Conservation (phyloP, 2,329 filamentous ascomycete species). For the Fusarium pilosicola region DNA sequence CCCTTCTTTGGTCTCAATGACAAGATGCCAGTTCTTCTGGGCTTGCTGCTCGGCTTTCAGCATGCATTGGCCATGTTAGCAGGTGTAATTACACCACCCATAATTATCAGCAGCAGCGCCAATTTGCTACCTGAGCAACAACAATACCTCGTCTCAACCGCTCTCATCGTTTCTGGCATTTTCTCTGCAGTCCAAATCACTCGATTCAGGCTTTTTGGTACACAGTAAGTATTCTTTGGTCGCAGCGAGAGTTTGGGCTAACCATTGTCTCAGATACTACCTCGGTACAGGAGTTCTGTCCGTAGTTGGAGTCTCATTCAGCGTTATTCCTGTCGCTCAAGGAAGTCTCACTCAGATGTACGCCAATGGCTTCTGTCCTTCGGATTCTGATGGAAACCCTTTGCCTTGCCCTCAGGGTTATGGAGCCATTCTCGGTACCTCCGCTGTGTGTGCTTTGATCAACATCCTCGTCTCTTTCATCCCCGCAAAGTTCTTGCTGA, state of each 20-base stretch:
- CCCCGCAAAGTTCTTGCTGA: constrained; percentile 73
- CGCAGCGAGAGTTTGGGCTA: neutral
- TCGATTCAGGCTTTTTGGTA: constrained; percentile 76
- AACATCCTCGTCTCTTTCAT: constrained; percentile 81
- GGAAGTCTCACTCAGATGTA: constrained; percentile 84
- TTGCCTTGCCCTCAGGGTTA: constrained; percentile 82
- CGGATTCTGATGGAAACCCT: constrained; percentile 68
- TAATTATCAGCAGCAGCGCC: constrained; percentile 74
- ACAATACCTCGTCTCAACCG: constrained; percentile 82
- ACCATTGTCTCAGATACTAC: constrained; percentile 66
- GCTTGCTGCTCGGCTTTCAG: constrained; percentile 79
- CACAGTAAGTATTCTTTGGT: constrained; percentile 54
- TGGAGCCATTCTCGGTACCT: constrained; percentile 76
- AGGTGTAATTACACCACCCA: constrained; percentile 80
- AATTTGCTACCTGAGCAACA: constrained; percentile 69
- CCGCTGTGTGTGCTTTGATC: constrained; percentile 71
- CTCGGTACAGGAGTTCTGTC: constrained; percentile 83
- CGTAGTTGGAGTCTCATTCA: constrained; percentile 70
- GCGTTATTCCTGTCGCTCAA: constrained; percentile 56
- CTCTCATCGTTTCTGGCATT: constrained; percentile 81
- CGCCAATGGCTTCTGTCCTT: constrained; percentile 72
- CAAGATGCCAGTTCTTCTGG: constrained; percentile 78
- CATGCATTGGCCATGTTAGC: constrained; percentile 82
- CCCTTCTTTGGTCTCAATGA: constrained; percentile 90
- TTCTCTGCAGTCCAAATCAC: constrained; percentile 82